A percentile compares a stretch with the other conserved stretches of the same genome.
phyloP scores from a whole-genome alignment of 2,329 filamentous ascomycete species.

The Elsinoe ampelina region DNA sequence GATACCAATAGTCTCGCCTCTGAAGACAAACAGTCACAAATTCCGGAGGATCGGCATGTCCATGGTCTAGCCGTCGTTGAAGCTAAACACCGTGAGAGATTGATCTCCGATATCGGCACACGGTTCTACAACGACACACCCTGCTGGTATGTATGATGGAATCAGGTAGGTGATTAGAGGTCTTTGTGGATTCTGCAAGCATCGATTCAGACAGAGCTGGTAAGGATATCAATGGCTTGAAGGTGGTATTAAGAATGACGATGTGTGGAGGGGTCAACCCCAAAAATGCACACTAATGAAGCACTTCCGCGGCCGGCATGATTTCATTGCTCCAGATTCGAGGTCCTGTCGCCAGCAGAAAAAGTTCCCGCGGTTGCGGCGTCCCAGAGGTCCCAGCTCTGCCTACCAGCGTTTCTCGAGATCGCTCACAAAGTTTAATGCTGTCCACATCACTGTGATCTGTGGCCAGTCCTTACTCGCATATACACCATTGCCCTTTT shows the following conservation, averaged over 20 bases:
- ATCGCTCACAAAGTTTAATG: conserved; percentile 9
- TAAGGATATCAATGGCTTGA: not conserved
- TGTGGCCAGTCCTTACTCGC: not conserved
- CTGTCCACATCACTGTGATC: conserved; percentile 1
- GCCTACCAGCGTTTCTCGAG: conserved; percentile 6
- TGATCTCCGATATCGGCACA: not conserved
- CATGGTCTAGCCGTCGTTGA: not conserved
- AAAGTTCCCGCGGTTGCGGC: conserved; percentile 12
- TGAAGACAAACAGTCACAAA: not conserved
- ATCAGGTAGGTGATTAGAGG: too few species aligned
- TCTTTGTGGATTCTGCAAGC: not conserved
- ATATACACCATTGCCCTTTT: not conserved
- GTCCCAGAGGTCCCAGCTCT: not conserved
- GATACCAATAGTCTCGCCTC: not conserved
- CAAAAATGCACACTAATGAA: not conserved
- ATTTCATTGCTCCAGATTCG: conserved; percentile 4
- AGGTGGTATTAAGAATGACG: too few species aligned
- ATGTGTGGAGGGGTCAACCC: too few species aligned
- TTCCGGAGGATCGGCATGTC: not conserved
- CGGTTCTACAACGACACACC: not conserved
- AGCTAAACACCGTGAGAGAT: not conserved
- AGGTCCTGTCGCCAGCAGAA: not conserved
- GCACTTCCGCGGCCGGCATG: conserved; percentile 7
- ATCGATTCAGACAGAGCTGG: not conserved
- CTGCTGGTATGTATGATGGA: not conserved